These are phyloP conservation scores for Citrus sinensis DNA, from an alignment of 345 rosid species.

Conservation along the genomic window DNA sequence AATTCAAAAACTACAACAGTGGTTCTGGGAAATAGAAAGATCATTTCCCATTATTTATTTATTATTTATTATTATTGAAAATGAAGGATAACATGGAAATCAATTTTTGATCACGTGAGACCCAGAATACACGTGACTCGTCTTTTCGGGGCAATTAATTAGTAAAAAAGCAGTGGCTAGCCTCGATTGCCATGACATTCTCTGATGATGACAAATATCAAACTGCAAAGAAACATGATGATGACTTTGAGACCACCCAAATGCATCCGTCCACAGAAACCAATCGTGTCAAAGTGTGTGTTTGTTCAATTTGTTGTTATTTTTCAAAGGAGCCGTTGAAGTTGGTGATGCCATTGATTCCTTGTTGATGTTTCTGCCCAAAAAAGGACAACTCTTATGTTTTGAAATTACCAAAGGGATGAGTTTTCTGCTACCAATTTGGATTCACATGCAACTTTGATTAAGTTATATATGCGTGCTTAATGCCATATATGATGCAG, in stretches of 20 bases:
- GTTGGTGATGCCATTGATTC: constrained; percentile 4
- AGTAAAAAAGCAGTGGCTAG: too few relatives aligned
- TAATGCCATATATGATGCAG: not conserved
- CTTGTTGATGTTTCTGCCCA: not conserved
- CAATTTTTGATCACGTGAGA: not conserved
- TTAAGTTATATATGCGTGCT: not conserved
- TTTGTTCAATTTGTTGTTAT: not conserved
- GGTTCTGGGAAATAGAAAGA: too few relatives aligned
- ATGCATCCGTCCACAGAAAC: too few relatives aligned
- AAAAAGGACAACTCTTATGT: not conserved
- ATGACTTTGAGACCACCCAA: not conserved
- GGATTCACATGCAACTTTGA: not conserved
- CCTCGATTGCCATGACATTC: constrained; percentile 3
- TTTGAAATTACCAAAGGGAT: not conserved
- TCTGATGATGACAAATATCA: not conserved
- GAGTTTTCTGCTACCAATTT: not conserved
- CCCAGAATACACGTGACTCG: not conserved
- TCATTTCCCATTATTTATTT: too few relatives aligned
- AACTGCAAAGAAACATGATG: not conserved
- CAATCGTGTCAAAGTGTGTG: not conserved
- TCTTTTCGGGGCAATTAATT: not conserved
- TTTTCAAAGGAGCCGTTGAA: constrained; percentile 2
- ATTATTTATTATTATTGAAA: too few relatives aligned
- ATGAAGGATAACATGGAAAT: not conserved
- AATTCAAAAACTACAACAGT: too few relatives aligned